Percentiles rank a stretch among this genome's conserved stretches.
phyloP scores from a whole-genome alignment of 2,329 filamentous ascomycete species.

The Arthrobotrys conoides region DNA sequence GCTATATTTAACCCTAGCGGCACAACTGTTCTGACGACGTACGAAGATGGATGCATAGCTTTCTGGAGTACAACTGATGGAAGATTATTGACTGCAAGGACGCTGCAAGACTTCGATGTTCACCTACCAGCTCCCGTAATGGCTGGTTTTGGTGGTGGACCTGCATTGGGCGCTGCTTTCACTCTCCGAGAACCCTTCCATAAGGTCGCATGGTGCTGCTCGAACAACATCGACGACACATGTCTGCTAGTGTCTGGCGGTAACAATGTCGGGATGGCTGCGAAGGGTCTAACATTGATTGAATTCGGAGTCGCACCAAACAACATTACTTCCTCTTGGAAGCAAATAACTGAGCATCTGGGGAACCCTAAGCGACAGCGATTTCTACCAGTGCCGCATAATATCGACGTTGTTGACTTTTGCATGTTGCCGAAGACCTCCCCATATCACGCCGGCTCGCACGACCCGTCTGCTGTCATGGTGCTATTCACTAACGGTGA shows the following conservation, averaged over 20 bases:
- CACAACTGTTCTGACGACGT: conserved; percentile 86
- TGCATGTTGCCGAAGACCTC: conserved; percentile 85
- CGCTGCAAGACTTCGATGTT: conserved; percentile 80
- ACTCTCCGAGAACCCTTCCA: conserved; percentile 80
- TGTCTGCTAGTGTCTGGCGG: conserved; percentile 89
- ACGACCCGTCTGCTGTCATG: conserved; percentile 90
- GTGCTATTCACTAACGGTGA: conserved; percentile 87
- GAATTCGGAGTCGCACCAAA: conserved; percentile 90
- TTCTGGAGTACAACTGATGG: conserved; percentile 96
- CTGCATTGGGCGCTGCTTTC: conserved; percentile 69
- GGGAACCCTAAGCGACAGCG: conserved; percentile 80
- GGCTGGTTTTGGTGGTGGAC: conserved; percentile 70
- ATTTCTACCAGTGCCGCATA: conserved; percentile 81
- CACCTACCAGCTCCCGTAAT: conserved; percentile 68
- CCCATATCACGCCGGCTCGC: conserved; percentile 87
- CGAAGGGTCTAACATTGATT: conserved; percentile 86
- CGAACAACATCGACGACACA: conserved; percentile 91
- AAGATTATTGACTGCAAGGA: conserved; percentile 84
- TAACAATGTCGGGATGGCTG: conserved; percentile 75
- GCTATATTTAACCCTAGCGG: conserved; percentile 96
- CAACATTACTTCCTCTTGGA: conserved; percentile 93
- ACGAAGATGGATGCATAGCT: conserved; percentile 91
- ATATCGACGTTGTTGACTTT: conserved; percentile 83
- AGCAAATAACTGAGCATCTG: conserved; percentile 82
- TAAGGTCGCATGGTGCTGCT: conserved; percentile 91